Conservation (phyloP, 2,329 filamentous ascomycete species). For the Trichoderma brevicompactum region DNA sequence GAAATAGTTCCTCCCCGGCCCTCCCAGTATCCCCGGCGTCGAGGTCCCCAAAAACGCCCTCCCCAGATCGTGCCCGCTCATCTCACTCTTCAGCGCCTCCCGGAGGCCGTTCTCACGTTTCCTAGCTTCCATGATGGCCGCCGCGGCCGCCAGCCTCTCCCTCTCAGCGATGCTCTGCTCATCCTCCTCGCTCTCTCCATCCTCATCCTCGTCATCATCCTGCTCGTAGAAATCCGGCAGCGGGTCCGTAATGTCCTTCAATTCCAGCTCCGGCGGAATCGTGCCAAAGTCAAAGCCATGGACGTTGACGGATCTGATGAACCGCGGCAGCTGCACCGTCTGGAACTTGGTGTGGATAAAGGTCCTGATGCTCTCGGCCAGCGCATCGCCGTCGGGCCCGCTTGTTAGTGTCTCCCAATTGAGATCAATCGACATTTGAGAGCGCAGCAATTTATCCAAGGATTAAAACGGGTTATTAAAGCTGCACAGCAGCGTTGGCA, state of each 20-base stretch:
- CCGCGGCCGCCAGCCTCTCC: constrained; percentile 30
- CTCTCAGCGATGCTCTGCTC: constrained; percentile 33
- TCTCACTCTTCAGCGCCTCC: constrained; percentile 43
- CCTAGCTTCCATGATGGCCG: constrained; percentile 19
- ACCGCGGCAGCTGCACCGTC: constrained; percentile 84
- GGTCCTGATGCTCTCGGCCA: constrained; percentile 83
- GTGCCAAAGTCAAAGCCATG: constrained; percentile 92
- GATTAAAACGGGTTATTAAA: neutral
- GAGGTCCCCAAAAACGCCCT: constrained; percentile 63
- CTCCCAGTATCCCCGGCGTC: constrained; percentile 69
- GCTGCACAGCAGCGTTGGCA: constrained; percentile 6
- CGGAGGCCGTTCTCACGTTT: constrained; percentile 35
- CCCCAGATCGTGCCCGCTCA: constrained; percentile 50
- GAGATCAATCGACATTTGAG: constrained; percentile 90
- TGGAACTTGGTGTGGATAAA: constrained; percentile 98
- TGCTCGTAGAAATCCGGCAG: constrained; percentile 96
- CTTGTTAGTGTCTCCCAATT: constrained; percentile 93
- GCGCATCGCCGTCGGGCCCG: constrained; percentile 81
- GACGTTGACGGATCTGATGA: constrained; percentile 95
- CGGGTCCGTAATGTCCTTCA: constrained; percentile 97
- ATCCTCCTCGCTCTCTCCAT: constrained; percentile 44
- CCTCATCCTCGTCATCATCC: constrained; percentile 52
- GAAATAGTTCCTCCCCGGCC: constrained; percentile 81
- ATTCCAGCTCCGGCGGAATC: constrained; percentile 80
- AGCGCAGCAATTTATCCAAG: too few species aligned